Percentiles rank a stretch among this genome's conserved stretches.
Conservation (phyloP, 177 flowering plant species). For the Vitis hybrid region DNA sequence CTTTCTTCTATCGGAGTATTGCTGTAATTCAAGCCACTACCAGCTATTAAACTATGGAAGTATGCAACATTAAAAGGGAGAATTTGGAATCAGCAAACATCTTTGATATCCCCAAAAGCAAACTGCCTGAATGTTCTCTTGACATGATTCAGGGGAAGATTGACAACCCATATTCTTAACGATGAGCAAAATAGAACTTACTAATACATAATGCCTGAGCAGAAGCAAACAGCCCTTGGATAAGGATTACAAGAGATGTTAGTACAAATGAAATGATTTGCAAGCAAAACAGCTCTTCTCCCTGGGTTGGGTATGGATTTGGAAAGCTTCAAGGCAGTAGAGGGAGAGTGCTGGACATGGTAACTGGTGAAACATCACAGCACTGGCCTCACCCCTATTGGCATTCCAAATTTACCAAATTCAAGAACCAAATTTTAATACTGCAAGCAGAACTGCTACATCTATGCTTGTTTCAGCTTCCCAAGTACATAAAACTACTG, state of each 20-base stretch:
- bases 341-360: no score
- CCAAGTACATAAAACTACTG: neutral
- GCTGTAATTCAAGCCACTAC: no score
- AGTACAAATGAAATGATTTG: constrained; percentile 1
- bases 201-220: neutral
- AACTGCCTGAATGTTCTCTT: neutral
- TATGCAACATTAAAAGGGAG: no score
- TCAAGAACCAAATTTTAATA: neutral
- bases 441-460: neutral
- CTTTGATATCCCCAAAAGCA: neutral
- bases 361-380: neutral
- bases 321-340: no score
- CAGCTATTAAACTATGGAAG: no score
- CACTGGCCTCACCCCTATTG: neutral
- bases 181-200: neutral
- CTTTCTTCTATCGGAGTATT: no score
- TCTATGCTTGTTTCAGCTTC: neutral
- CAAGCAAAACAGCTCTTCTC: constrained; percentile 3
- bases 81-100: no score
- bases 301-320: neutral
- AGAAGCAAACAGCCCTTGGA: constrained; percentile 3
- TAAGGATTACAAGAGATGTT: constrained; percentile 1
- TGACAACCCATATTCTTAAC: no score
- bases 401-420: neutral
- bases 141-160: neutral